Evolutionary conservation across 305 asterid species (phyloP).

Genomic region (Fraxinus sp.): DNA sequence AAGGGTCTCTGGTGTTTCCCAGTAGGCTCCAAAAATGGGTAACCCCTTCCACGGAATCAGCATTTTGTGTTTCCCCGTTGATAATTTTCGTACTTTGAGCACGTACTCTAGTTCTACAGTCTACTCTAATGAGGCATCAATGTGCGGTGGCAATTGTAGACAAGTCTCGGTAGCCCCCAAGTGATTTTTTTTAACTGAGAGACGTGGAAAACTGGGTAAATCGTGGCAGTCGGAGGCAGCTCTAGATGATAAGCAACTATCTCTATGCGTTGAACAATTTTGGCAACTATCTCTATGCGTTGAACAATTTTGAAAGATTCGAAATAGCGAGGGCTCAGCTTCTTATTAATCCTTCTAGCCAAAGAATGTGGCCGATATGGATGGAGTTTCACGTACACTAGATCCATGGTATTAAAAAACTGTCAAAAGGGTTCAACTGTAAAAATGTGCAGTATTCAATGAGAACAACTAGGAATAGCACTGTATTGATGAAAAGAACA

Average conservation of each 20-base stretch:
- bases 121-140: not conserved
- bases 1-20: not conserved
- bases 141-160: not conserved
- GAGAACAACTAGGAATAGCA: not conserved
- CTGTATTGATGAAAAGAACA: not conserved
- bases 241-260: not conserved
- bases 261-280: not conserved
- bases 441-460: not conserved
- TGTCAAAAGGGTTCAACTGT: not conserved
- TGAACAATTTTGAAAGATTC: not conserved
- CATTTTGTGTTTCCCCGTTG: not conserved
- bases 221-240: not conserved
- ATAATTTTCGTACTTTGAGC: not conserved
- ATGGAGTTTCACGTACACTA: not conserved
- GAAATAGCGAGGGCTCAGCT: not conserved
- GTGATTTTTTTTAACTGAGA: not conserved
- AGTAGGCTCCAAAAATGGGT: not conserved
- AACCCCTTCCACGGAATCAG: not conserved
- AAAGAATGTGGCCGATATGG: not conserved
- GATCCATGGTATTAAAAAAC: no score
- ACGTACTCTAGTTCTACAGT: not conserved
- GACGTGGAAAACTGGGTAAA: not conserved
- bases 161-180: not conserved
- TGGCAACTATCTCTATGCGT: no score
- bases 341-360: not conserved